Evolutionary conservation across 768 basidiomycete species (phyloP).

Genomic region (Russula brevipes): DNA sequence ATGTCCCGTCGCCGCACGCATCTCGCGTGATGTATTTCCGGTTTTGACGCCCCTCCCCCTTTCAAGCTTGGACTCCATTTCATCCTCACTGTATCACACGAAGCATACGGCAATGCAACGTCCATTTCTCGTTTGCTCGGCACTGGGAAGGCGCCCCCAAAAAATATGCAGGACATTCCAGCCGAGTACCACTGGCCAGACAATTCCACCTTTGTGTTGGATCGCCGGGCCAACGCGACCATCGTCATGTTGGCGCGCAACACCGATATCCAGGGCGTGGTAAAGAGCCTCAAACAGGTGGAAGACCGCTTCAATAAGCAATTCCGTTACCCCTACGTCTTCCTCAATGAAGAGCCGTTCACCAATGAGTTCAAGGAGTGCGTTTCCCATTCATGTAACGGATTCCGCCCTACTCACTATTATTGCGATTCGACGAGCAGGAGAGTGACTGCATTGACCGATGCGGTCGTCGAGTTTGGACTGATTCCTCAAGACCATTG

Average conservation of each 20-base stretch:
- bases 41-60: not conserved
- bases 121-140: conserved; percentile 38
- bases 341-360: conserved; percentile 79
- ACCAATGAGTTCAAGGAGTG: conserved; percentile 66
- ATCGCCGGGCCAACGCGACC: conserved; percentile 48
- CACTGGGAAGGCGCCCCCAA: conserved; percentile 22
- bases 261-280: conserved; percentile 39
- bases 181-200: conserved; percentile 29
- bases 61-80: conserved; percentile 52
- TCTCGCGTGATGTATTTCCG: not conserved
- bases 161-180: conserved; percentile 41
- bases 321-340: conserved; percentile 73
- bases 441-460: conserved; percentile 54
- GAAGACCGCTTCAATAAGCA: conserved; percentile 59
- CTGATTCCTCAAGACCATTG: conserved; percentile 75
- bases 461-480: conserved; percentile 63
- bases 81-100: conserved; percentile 46
- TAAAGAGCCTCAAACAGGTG: conserved; percentile 50
- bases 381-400: conserved; percentile 30
- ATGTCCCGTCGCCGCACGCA: conserved; percentile 9
- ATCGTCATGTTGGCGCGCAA: conserved; percentile 52
- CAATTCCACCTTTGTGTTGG: conserved; percentile 20
- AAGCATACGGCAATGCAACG: conserved; percentile 45
- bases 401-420: not conserved
- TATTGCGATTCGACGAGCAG: conserved; percentile 37